Conservation (phyloP, 495 filamentous ascomycete species). For the Xylaria intraflava region DNA sequence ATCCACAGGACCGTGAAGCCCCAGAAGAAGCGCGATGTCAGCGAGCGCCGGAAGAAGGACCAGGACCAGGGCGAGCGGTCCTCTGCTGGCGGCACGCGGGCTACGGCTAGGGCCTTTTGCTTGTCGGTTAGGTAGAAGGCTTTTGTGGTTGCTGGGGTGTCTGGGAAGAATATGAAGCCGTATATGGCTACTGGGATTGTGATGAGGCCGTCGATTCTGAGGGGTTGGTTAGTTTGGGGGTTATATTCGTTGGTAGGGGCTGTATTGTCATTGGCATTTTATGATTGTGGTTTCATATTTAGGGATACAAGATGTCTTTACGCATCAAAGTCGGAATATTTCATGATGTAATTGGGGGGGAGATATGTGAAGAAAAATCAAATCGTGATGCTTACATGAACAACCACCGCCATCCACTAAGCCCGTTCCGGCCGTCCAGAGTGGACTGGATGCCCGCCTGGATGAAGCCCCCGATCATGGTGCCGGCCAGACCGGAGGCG, state of each 20-base stretch:
- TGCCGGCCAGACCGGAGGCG: conserved; percentile 45
- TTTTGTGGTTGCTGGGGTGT: conserved; percentile 49
- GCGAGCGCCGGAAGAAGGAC: conserved; percentile 34
- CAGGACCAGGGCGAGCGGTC: conserved; percentile 30
- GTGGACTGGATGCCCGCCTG: conserved; percentile 52
- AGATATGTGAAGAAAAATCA: too few species aligned
- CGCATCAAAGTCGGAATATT: too few species aligned
- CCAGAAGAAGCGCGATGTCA: conserved; percentile 43
- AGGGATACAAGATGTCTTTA: too few species aligned
- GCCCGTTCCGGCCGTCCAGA: conserved; percentile 44
- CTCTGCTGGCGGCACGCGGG: conserved; percentile 25
- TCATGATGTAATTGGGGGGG: too few species aligned
- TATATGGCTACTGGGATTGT: conserved; percentile 54
- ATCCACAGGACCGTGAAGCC: conserved; percentile 46
- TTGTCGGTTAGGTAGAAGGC: conserved; percentile 43
- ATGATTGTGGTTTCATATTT: not conserved
- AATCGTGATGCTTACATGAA: conserved; percentile 47
- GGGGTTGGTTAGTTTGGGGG: not conserved
- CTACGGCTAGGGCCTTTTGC: conserved; percentile 43
- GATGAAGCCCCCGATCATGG: conserved; percentile 49
- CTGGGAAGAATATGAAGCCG: conserved; percentile 54
- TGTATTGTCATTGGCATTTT: not conserved
- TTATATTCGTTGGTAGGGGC: not conserved
- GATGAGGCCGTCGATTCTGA: conserved; percentile 30
- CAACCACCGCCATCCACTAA: conserved; percentile 61